Percentiles rank a stretch among this genome's conserved stretches.
Conservation (phyloP, 2,329 filamentous ascomycete genomes). For the Aspergillus transmontanensis region DNA sequence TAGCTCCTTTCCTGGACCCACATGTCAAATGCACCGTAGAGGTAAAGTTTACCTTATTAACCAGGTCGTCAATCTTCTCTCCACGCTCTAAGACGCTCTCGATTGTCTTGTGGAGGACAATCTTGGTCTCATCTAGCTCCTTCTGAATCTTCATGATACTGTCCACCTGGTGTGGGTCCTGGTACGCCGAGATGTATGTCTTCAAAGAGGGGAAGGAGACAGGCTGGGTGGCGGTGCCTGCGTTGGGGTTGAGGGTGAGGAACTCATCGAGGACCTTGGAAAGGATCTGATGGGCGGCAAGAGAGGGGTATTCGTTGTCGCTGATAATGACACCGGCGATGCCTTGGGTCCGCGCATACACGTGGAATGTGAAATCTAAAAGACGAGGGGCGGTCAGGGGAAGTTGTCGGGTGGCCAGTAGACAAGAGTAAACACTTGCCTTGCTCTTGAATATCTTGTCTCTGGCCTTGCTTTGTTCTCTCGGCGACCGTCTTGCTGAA, state of each 20-base stretch:
- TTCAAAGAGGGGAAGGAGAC: conserved; percentile 71
- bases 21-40: background rate
- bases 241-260: conserved; percentile 69
- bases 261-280: conserved; percentile 89
- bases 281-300: conserved; percentile 84
- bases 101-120: conserved; percentile 95
- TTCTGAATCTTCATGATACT: conserved; percentile 95
- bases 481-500: conserved; percentile 88
- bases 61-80: conserved; percentile 94
- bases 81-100: conserved; percentile 76
- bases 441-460: conserved; percentile 73
- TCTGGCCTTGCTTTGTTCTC: conserved; percentile 75
- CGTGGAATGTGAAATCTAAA: conserved; percentile 62
- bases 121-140: conserved; percentile 96
- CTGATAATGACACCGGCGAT: conserved; percentile 77
- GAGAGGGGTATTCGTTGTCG: conserved; percentile 72
- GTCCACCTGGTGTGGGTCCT: conserved; percentile 86
- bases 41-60: conserved; percentile 64
- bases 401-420: background rate
- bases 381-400: conserved; percentile 9
- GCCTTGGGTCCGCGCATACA: conserved; percentile 71
- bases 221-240: conserved; percentile 48
- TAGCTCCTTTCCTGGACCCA: background rate
- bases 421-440: conserved; percentile 24
- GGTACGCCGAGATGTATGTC: conserved; percentile 77